Evolutionary conservation across 2,329 filamentous ascomycete species (phyloP).

Genomic region (Huntiella savannae): DNA sequence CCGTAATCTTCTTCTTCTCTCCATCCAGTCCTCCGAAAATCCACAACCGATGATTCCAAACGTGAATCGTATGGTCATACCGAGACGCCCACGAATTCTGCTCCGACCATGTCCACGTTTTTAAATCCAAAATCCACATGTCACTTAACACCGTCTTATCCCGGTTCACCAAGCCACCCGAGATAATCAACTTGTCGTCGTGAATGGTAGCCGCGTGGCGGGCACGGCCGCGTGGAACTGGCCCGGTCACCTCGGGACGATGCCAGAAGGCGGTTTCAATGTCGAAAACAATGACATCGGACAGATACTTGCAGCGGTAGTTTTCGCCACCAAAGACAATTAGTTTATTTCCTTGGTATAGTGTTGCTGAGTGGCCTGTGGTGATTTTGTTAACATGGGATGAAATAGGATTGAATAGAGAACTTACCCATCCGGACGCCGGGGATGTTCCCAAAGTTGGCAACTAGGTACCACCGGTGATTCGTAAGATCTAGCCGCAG

Average conservation of each 20-base stretch:
- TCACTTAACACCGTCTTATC: slow-evolving; percentile 88
- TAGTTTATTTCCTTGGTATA: slow-evolving; percentile 89
- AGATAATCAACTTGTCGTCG: slow-evolving; percentile 89
- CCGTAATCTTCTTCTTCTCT: slow-evolving; percentile 91
- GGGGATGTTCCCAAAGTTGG: slow-evolving; percentile 96
- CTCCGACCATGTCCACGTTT: slow-evolving; percentile 94
- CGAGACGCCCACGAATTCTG: slow-evolving; percentile 89
- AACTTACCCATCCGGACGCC: slow-evolving; percentile 81
- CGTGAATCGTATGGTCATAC: slow-evolving; percentile 88
- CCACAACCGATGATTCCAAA: slow-evolving; percentile 85
- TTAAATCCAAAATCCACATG: slow-evolving; percentile 88
- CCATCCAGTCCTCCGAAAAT: slow-evolving; percentile 88
- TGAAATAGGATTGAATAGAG: background rate
- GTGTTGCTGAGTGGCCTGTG: slow-evolving; percentile 74
- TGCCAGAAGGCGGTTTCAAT: slow-evolving; percentile 90
- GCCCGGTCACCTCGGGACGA: slow-evolving; percentile 69
- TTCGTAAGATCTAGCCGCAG: slow-evolving; percentile 70
- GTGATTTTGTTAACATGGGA: background rate
- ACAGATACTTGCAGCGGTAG: slow-evolving; percentile 86
- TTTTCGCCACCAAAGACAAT: slow-evolving; percentile 96
- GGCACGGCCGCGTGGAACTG: slow-evolving; percentile 72
- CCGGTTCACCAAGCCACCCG: slow-evolving; percentile 86
- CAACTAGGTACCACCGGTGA: slow-evolving; percentile 85
- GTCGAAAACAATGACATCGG: slow-evolving; percentile 90
- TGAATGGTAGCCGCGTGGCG: slow-evolving; percentile 86